Evolutionary conservation across 2,329 filamentous ascomycete species (phyloP).

Genomic region (Colletotrichum tropicale): DNA sequence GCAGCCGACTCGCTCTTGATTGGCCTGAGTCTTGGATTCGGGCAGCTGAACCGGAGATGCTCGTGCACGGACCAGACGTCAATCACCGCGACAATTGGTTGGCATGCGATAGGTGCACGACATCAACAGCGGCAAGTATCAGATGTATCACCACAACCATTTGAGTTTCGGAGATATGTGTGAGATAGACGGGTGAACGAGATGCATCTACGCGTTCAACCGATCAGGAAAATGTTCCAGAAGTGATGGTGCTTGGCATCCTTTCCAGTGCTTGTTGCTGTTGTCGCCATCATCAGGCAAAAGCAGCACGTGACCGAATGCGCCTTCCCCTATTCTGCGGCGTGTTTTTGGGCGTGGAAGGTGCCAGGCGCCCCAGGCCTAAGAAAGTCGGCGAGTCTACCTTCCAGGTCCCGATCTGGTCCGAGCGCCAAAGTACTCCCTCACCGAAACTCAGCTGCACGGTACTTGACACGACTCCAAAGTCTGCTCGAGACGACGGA

Average conservation of each 20-base stretch:
- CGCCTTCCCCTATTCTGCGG: slow-evolving; percentile 8
- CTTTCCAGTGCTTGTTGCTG: not conserved
- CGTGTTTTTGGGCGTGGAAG: not conserved
- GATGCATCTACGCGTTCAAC: not conserved
- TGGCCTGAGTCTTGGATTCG: not conserved
- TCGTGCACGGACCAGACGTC: slow-evolving; percentile 3
- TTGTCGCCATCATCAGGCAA: not conserved
- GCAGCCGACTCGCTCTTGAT: slow-evolving; percentile 2
- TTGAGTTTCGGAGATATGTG: slow-evolving; percentile 7
- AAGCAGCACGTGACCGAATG: slow-evolving; percentile 15
- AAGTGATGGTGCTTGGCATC: not conserved
- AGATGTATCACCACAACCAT: slow-evolving; percentile 1
- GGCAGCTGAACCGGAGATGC: not conserved
- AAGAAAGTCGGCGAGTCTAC: slow-evolving; percentile 7
- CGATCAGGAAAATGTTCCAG: not conserved
- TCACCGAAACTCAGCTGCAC: not conserved
- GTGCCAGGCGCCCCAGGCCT: not conserved
- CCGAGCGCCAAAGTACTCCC: slow-evolving; percentile 19
- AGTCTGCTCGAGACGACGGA: slow-evolving; percentile 7
- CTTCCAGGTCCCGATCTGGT: slow-evolving; percentile 10
- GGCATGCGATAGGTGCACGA: not conserved
- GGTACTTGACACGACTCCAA: slow-evolving; percentile 19
- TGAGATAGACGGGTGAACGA: not conserved
- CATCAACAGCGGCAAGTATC: slow-evolving; percentile 7
- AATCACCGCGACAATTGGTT: not conserved